Conservation (phyloP, 2,329 filamentous ascomycete genomes). For the Nigrospora oryzae region DNA sequence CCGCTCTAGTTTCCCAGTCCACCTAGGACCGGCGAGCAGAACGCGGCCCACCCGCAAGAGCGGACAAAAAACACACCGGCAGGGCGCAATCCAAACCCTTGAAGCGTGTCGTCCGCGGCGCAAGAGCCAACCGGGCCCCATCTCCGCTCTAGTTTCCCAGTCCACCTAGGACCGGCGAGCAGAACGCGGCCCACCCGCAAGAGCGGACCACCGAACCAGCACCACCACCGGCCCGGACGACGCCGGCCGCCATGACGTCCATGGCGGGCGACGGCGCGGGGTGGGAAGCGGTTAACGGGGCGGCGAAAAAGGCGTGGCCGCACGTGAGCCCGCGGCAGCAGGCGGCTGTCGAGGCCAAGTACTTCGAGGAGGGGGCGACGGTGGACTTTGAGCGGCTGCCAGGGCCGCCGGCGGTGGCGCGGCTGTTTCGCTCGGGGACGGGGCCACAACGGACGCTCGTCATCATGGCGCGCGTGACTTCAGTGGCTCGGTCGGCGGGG, state of each 20-base stretch:
- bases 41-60: too few relatives aligned
- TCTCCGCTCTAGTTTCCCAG: too few relatives aligned
- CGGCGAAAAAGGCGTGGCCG: constrained; percentile 13
- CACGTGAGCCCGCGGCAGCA: constrained; percentile 3
- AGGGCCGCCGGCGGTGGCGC: not conserved
- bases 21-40: too few relatives aligned
- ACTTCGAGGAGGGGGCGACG: constrained; percentile 15
- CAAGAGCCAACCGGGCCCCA: too few relatives aligned
- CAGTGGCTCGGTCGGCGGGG: not conserved
- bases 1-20: too few relatives aligned
- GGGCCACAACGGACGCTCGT: not conserved
- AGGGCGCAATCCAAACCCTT: too few relatives aligned
- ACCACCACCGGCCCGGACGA: too few relatives aligned
- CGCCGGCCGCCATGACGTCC: not conserved
- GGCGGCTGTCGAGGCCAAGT: constrained; percentile 11
- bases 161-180: too few relatives aligned
- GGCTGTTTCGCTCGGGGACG: not conserved
- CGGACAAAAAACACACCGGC: too few relatives aligned
- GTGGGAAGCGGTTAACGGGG: not conserved
- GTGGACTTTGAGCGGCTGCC: constrained; percentile 17
- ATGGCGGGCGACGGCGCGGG: not conserved
- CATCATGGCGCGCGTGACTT: not conserved
- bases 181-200: too few relatives aligned
- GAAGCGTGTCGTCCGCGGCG: too few relatives aligned
- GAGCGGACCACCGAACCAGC: not conserved